These are phyloP conservation scores for Salix udensis DNA, from an alignment of 345 rosid species.

Conservation along the genomic window DNA sequence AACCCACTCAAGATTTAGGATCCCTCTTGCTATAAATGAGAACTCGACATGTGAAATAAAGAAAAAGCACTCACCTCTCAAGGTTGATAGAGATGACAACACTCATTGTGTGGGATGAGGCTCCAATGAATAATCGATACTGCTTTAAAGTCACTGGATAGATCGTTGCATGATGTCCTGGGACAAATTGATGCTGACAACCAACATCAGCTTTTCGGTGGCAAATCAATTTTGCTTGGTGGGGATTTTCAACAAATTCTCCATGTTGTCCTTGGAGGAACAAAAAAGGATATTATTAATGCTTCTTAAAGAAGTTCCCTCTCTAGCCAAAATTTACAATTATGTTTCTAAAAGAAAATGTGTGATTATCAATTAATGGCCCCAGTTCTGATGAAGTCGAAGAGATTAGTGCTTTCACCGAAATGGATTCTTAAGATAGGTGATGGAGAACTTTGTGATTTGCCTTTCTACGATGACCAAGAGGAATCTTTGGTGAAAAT, in stretches of 20 bases:
- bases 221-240: background rate
- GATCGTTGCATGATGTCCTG: background rate
- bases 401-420: accelerated
- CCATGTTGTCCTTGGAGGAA: background rate
- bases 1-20: no score
- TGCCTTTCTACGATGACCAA: background rate
- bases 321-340: background rate
- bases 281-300: background rate
- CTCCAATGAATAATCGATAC: background rate
- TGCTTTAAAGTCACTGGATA: background rate
- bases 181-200: background rate
- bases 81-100: background rate
- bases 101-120: background rate
- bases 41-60: background rate
- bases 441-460: background rate
- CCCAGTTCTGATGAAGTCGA: accelerated
- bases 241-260: background rate
- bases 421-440: background rate
- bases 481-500: background rate
- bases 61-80: background rate
- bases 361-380: background rate
- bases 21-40: background rate
- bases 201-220: background rate
- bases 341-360: background rate
- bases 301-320: background rate